Conservation (phyloP, 345 rosid species). For the Gossypium raimondii region DNA sequence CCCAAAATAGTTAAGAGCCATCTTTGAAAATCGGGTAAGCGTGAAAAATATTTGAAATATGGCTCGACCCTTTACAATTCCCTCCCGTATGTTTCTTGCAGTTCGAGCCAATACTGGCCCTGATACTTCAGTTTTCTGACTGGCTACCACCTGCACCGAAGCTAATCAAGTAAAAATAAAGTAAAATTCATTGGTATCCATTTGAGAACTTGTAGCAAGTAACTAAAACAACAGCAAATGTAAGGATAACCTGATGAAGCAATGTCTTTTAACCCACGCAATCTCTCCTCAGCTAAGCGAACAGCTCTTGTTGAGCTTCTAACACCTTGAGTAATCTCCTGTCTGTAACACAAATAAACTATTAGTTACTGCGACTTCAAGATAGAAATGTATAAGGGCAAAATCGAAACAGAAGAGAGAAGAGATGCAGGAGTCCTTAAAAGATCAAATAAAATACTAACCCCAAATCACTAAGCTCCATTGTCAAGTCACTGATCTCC, state of each 20-base stretch:
- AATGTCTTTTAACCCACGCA: constrained; percentile 50
- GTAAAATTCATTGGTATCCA: constrained; percentile 34
- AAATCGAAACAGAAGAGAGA: background rate
- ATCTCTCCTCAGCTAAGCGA: constrained; percentile 79
- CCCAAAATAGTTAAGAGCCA: constrained; percentile 40
- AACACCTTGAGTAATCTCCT: constrained; percentile 80
- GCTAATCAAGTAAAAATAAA: constrained; percentile 62
- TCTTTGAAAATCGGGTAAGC: constrained; percentile 41
- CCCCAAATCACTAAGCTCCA: constrained; percentile 95
- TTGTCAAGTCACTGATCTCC: constrained; percentile 91
- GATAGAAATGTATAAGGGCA: background rate
- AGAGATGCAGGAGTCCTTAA: background rate
- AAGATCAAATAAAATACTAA: constrained; percentile 21
- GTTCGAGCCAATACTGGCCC: constrained; percentile 54
- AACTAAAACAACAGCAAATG: background rate
- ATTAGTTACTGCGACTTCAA: background rate
- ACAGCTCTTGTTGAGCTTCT: constrained; percentile 72
- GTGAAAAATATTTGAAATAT: constrained; percentile 47
- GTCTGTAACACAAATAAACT: constrained; percentile 35
- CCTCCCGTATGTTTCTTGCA: constrained; percentile 54
- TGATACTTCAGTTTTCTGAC: constrained; percentile 28
- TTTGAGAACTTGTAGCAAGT: background rate
- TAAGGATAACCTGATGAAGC: constrained; percentile 43
- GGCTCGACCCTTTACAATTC: constrained; percentile 66
- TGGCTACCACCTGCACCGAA: constrained; percentile 55